Percentiles rank a stretch among this genome's conserved stretches.
These are phyloP conservation scores for Penstemon eatonii DNA, from an alignment of 257 asterid species.

Conservation along the genomic window DNA sequence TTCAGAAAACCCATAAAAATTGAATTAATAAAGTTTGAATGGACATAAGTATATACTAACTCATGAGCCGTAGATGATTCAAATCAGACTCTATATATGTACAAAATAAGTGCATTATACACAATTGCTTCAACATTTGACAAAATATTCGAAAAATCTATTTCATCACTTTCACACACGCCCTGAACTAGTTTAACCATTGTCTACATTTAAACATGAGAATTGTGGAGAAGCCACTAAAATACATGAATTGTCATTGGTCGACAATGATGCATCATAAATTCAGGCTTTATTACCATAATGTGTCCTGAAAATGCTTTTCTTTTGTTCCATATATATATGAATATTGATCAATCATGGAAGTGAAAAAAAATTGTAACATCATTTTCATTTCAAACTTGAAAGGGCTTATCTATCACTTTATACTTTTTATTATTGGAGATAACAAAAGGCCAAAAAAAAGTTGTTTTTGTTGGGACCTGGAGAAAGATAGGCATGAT, in stretches of 20 bases:
- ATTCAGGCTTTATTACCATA: conserved; percentile 16
- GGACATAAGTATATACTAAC: too few relatives aligned
- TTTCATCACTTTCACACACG: too few relatives aligned
- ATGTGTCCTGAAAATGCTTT: conserved; percentile 35
- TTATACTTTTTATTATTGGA: conserved; percentile 49
- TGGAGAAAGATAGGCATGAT: conserved; percentile 28
- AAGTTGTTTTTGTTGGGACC: conserved; percentile 51
- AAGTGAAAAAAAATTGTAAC: conserved; percentile 39
- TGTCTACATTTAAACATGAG: too few relatives aligned
- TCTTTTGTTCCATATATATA: conserved; percentile 13
- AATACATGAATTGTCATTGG: background rate
- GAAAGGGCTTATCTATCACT: conserved; percentile 50
- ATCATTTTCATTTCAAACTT: conserved; percentile 49
- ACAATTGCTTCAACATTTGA: too few relatives aligned
- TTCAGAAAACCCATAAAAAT: too few relatives aligned
- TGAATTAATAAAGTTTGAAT: too few relatives aligned
- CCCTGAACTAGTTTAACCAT: too few relatives aligned
- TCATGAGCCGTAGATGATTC: too few relatives aligned
- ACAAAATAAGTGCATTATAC: too few relatives aligned
- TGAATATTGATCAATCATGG: conserved; percentile 42
- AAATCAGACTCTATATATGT: too few relatives aligned
- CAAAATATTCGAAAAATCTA: too few relatives aligned
- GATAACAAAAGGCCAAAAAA: conserved; percentile 47
- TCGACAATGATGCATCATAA: conserved; percentile 36
- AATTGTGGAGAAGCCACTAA: too few relatives aligned